Conservation (phyloP, 2,329 filamentous ascomycete genomes). For the Catunica adiposa region DNA sequence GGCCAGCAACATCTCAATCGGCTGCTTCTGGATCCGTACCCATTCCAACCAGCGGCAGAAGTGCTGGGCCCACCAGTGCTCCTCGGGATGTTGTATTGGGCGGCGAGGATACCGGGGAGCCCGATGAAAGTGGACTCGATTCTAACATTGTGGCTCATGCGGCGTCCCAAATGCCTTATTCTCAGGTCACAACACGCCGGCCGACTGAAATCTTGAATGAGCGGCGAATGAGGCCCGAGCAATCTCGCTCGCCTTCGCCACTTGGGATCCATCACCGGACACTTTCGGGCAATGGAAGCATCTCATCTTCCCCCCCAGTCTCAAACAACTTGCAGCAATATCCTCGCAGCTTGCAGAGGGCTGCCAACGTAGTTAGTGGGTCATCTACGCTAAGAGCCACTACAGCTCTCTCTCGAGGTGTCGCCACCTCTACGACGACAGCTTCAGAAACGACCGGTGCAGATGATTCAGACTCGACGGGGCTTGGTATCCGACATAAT, state of each 20-base stretch:
- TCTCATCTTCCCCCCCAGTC: slow-evolving; percentile 21
- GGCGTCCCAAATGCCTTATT: background rate
- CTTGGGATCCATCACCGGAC: slow-evolving; percentile 21
- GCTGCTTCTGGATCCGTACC: too few species aligned
- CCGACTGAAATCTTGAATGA: slow-evolving; percentile 40
- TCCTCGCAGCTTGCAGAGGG: slow-evolving; percentile 18
- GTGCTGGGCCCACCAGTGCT: too few species aligned
- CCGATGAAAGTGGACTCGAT: too few species aligned
- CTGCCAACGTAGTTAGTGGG: slow-evolving; percentile 18
- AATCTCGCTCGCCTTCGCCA: slow-evolving; percentile 39
- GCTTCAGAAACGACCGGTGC: background rate
- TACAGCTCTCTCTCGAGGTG: slow-evolving; percentile 16
- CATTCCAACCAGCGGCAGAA: too few species aligned
- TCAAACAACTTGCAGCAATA: background rate
- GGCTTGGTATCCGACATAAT: slow-evolving; percentile 1
- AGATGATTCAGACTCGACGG: slow-evolving; percentile 6
- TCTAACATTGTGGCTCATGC: background rate
- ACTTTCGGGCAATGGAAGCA: slow-evolving; percentile 24
- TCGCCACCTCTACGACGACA: background rate
- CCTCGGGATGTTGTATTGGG: too few species aligned
- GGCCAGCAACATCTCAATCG: too few species aligned
- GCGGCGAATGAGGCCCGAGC: slow-evolving; percentile 32
- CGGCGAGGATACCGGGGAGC: too few species aligned
- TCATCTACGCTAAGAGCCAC: slow-evolving; percentile 27
- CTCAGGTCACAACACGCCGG: background rate